Base-by-base conservation (phyloP, 164 flowering plant species). In the Vitis labrusca region DNA sequence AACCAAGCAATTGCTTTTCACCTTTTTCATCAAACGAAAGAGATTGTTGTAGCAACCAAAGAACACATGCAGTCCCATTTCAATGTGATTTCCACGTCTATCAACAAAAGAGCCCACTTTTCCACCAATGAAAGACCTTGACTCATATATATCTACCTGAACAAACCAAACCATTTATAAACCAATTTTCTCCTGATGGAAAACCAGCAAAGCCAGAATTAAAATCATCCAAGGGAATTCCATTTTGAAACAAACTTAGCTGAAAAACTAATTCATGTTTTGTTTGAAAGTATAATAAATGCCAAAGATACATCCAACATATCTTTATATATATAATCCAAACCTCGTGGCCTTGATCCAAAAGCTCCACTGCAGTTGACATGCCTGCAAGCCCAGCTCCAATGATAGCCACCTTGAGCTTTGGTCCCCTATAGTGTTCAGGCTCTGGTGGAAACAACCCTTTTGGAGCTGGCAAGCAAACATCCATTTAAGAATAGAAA, bases 341-440 rank as follows among this genome's bases (percentile, higher is more conserved):
- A 77, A 95, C 99, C 99, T 93, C 98, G 64, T 95, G 99, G 67
- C 98, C 99, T 82, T 95, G 99, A 84, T 95, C 99, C 85, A 95
- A 77, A 79, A 95, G 94, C 85, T 95, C 99, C 53, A 95, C 98
- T 7, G 99, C 99, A 65, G 99, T 93, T 48, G 99, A 95, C 99
- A 95, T 95, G 72, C 98, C 99, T 7, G 99, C 98, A 60, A 95
- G 96, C 57, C 99, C 99, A 73, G 99, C 96, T 73, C 99, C 99
- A 67, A 95, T 88, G n/a, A 95, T 92, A 17, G 99, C 99, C 56
- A 95, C 97, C 81, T 95, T 93, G 54, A 95, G 85, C 80, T 95
- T 95, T 15, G 99, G 98, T 59, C 99, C 99, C 70, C 88, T 74
- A 67, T 95, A 95, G 62, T 78, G 91, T 78, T 89, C 93, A 61